Evolutionary conservation across 768 basidiomycete genomes (phyloP), one percentile per base, ranked within the genome.

Genomic region (Russula sp.): DNA sequence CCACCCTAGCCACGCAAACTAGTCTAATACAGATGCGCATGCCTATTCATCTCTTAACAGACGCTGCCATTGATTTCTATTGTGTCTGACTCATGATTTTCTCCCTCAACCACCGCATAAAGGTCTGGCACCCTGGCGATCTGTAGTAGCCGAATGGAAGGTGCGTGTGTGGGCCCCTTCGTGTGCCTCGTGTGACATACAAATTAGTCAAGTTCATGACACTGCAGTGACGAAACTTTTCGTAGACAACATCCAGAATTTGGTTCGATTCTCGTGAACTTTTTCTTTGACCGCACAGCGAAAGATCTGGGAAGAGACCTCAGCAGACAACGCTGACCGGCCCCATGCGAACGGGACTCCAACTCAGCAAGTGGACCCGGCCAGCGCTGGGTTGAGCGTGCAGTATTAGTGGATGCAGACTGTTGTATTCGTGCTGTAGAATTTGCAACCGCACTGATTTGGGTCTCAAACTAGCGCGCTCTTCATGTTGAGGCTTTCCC

Each of bases 181-280:
- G 22, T 52, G n/a, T 3, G 6, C 39, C 34, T 52, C 42, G 18
- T 41, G n/a, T 56, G 32, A 60, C 34, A 32, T 18, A 7, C 7
- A 34, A 42, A 11, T 8, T 25, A 10, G 42, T 13, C 68, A 96
- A 90, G 96, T 95, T n/a, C 95, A 98, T 71, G 93, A 96, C 69
- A 93, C 93, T 18, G 85, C 95, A 0, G 80, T 97, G 41, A 83
- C 92, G 8, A 86, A 82, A 71, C 67, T 97, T 14, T 82, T 29
- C 83, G 56, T 98, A 93, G 90, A 93, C 93, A 1, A 90, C 93
- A 95, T 70, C 93, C 96, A 5, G 87, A 94, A 72, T 94, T 93
- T 61, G 95, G 93, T 5, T 82, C 85, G 1, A 82, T 97, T 55
- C 77, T 98, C 58, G 93, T 93, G 0, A 91, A 89, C 4, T 83